These are phyloP conservation scores for Cinnamomum micranthum DNA, from an alignment of 164 flowering plant genomes.

Conservation along the genomic window DNA sequence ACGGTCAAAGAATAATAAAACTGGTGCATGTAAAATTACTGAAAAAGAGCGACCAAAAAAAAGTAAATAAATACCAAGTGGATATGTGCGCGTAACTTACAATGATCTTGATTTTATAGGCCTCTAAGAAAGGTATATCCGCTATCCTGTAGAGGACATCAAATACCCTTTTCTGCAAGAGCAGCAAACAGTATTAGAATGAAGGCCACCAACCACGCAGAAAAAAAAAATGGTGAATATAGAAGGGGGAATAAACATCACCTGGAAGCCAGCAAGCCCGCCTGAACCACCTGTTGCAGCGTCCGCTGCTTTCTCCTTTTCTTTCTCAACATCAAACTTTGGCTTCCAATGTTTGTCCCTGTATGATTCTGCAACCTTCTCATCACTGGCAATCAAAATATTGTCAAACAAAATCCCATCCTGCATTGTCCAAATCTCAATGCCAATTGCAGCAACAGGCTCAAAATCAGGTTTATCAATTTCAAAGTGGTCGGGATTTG, in stretches of 20 bases:
- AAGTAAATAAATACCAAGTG: not conserved
- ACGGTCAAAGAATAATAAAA: not conserved
- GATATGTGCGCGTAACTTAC: conserved; percentile 33
- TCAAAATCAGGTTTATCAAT: conserved; percentile 77
- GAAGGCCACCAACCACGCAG: not conserved
- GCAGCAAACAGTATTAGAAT: not conserved
- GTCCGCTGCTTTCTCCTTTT: conserved; percentile 81
- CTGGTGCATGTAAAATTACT: not conserved
- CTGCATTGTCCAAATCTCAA: conserved; percentile 99
- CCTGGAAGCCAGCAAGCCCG: conserved; percentile 66
- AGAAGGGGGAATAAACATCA: conserved; percentile 14
- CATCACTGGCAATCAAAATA: conserved; percentile 66
- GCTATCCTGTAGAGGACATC: conserved; percentile 72
- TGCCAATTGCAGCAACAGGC: conserved; percentile 86
- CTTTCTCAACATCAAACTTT: conserved; percentile 75
- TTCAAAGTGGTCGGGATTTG: conserved; percentile 8
- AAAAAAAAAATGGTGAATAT: not conserved
- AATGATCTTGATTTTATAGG: conserved; percentile 49
- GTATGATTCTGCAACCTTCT: conserved; percentile 59
- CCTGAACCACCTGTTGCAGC: conserved; percentile 38
- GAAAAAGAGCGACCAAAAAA: not conserved
- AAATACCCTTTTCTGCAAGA: conserved; percentile 71
- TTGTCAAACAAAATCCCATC: conserved; percentile 94
- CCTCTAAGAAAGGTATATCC: conserved; percentile 66
- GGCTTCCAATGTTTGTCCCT: conserved; percentile 72